Evolutionary conservation across 345 rosid genomes (phyloP).

Genomic region (Camelina sativa): DNA sequence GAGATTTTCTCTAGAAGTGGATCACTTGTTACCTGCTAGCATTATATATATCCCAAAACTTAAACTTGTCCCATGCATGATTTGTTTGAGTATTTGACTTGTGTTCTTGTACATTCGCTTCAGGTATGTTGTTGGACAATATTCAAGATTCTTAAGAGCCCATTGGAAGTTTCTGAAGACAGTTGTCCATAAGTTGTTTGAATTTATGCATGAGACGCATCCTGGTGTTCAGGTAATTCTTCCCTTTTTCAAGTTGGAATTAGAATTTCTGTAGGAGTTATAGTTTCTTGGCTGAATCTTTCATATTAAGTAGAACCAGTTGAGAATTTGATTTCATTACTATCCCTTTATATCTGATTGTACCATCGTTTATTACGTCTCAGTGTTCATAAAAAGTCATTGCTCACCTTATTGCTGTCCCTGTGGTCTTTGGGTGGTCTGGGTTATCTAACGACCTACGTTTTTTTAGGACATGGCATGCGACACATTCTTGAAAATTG

Average conservation of each 20-base stretch:
- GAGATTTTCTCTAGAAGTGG: conserved; percentile 9
- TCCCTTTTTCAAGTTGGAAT: conserved; percentile 22
- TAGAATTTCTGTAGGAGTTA: background rate
- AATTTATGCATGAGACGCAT: conserved; percentile 99
- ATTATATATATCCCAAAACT: conserved; percentile 2
- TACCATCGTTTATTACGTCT: conserved; percentile 14
- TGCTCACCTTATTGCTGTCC: background rate
- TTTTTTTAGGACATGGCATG: conserved; percentile 95
- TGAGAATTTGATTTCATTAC: conserved; percentile 12
- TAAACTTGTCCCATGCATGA: conserved; percentile 23
- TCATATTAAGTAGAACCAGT: conserved; percentile 12
- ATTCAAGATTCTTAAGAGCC: conserved; percentile 95
- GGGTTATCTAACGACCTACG: background rate
- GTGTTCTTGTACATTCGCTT: conserved; percentile 30
- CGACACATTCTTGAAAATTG: conserved; percentile 97
- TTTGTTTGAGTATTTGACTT: conserved; percentile 18
- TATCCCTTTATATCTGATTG: conserved; percentile 1
- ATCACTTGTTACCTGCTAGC: conserved; percentile 21
- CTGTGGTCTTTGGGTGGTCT: background rate
- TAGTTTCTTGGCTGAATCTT: conserved; percentile 22
- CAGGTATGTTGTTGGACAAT: conserved; percentile 99
- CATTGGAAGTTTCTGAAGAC: conserved; percentile 99
- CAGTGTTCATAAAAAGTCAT: background rate
- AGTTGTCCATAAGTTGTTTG: conserved; percentile 95
- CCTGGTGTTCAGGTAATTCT: conserved; percentile 94